These are phyloP conservation scores for Nicotiana undulata DNA, from an alignment of 257 asterid species.

Conservation along the genomic window DNA sequence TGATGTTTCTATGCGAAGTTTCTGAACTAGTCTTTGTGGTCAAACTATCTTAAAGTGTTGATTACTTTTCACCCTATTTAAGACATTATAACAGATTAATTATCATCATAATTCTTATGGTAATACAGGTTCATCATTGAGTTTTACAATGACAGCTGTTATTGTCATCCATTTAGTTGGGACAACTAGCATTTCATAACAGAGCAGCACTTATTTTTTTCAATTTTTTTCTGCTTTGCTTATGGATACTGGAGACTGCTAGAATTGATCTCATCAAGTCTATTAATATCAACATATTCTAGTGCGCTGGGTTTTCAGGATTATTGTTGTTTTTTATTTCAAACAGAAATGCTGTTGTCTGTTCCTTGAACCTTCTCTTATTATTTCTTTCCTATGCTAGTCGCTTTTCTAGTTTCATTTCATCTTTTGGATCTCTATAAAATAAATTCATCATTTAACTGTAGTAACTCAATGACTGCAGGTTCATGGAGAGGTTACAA, in stretches of 20 bases:
- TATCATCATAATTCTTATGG: neutral
- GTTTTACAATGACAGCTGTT: neutral
- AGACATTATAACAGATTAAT: neutral
- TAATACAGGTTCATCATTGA: neutral
- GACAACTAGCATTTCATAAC: neutral
- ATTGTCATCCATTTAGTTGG: neutral
- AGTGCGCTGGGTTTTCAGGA: neutral
- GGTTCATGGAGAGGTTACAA: slow-evolving; percentile 97
- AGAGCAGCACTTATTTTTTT: neutral
- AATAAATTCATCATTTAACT: neutral
- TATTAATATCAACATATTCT: neutral
- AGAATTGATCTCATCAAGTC: neutral
- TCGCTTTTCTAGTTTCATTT: neutral
- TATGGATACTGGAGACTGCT: neutral
- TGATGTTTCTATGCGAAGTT: neutral
- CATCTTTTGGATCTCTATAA: neutral
- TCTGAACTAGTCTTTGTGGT: neutral
- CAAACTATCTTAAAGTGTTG: neutral
- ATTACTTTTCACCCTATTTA: neutral
- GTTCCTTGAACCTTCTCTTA: neutral
- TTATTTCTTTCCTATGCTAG: neutral
- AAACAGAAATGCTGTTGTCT: neutral
- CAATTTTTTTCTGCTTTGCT: neutral
- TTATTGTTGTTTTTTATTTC: neutral
- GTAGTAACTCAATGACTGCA: slow-evolving; percentile 16